Percentiles rank a stretch among this genome's conserved stretches.
Evolutionary conservation across 2,329 filamentous ascomycete species (phyloP).

Genomic region (Fusarium penzigii): DNA sequence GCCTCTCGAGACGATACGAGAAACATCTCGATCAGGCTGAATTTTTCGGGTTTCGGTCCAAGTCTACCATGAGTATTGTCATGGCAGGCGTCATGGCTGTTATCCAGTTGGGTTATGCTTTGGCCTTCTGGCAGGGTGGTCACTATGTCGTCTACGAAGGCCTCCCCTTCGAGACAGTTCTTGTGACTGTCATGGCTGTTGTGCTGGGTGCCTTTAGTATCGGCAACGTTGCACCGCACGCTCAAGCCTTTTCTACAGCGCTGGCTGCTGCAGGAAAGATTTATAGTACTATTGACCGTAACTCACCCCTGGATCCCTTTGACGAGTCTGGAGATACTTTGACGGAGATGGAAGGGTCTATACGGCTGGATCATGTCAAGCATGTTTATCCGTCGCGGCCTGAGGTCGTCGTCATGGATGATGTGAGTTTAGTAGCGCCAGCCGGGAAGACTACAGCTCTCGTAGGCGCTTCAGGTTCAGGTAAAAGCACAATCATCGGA

Average conservation of each 20-base stretch:
- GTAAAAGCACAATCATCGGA: conserved; percentile 69
- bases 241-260: conserved; percentile 76
- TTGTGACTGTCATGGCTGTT: conserved; percentile 78
- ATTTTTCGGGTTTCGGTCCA: conserved; percentile 67
- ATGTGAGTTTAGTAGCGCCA: conserved; percentile 53
- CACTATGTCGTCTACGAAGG: conserved; percentile 64
- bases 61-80: conserved; percentile 68
- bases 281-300: conserved; percentile 81
- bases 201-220: conserved; percentile 83
- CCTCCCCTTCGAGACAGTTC: conserved; percentile 63
- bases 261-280: conserved; percentile 80
- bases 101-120: conserved; percentile 74
- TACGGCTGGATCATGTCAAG: conserved; percentile 56
- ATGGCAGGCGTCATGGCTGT: conserved; percentile 73
- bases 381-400: conserved; percentile 68
- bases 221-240: conserved; percentile 75
- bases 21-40: conserved; percentile 66
- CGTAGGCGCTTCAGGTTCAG: conserved; percentile 68
- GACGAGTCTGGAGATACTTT: background rate
- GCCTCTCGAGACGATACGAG: conserved; percentile 76
- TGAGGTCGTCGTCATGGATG: conserved; percentile 57
- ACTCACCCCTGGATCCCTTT: conserved; percentile 14
- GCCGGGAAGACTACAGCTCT: conserved; percentile 67
- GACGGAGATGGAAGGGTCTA: conserved; percentile 33
- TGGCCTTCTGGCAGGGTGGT: conserved; percentile 79